phyloP scores from a whole-genome alignment of 768 basidiomycete genomes.

The Boletus vinaceobasis region DNA sequence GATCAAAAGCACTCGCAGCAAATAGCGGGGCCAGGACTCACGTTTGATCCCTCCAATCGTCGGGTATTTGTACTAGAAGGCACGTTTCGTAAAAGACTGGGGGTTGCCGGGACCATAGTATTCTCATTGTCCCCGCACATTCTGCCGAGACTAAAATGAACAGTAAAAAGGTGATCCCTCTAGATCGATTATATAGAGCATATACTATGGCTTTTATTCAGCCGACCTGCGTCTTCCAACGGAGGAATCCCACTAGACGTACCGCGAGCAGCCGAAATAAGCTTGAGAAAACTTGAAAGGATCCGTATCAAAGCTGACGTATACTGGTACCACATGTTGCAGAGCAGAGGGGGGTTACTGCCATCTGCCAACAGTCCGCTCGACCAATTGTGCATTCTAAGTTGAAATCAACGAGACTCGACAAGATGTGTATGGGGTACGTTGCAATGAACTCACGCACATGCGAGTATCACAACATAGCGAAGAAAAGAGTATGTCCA shows the following conservation, averaged over 20 bases:
- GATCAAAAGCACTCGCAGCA: neutral
- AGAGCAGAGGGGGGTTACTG: too few relatives aligned
- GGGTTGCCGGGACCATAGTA: neutral
- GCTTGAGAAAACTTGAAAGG: slow-evolving; percentile 9
- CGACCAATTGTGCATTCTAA: slow-evolving; percentile 12
- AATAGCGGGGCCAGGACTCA: neutral
- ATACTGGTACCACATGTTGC: neutral
- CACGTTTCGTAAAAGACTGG: neutral
- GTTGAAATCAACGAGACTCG: neutral
- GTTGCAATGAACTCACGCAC: slow-evolving; percentile 14
- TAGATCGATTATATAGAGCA: slow-evolving; percentile 18
- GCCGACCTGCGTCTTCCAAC: neutral
- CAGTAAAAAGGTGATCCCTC: neutral
- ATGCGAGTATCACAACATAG: slow-evolving; percentile 18
- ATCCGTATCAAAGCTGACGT: neutral
- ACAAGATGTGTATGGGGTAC: neutral
- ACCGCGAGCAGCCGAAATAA: slow-evolving; percentile 17
- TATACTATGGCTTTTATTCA: neutral
- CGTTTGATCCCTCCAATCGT: slow-evolving; percentile 2
- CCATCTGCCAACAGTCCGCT: slow-evolving; percentile 2
- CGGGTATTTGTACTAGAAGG: neutral
- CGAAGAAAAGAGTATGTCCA: slow-evolving; percentile 31
- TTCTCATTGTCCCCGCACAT: neutral
- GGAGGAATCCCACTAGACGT: neutral
- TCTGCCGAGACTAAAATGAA: too few relatives aligned